Conservation (phyloP, 768 basidiomycete genomes). For the Tylopilus plumbeoviolaceoides region DNA sequence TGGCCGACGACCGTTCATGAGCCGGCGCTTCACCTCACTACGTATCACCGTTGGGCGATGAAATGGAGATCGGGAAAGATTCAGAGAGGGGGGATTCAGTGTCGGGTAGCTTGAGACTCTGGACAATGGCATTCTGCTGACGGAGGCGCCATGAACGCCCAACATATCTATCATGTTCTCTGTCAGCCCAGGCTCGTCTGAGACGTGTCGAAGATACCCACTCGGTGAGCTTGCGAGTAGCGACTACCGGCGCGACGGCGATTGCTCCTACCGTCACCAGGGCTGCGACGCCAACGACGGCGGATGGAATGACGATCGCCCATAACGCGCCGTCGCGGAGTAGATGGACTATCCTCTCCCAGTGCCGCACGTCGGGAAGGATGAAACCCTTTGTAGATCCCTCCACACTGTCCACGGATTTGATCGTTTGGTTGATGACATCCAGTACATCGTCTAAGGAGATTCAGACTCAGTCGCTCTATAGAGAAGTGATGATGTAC, state of each 20-base stretch:
- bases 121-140: background rate
- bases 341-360: constrained; percentile 1
- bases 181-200: background rate
- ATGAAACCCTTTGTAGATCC: constrained; percentile 4
- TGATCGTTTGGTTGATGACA: constrained; percentile 4
- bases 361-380: constrained; percentile 1
- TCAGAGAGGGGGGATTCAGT: background rate
- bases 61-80: background rate
- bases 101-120: background rate
- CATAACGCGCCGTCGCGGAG: background rate
- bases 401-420: constrained; percentile 6
- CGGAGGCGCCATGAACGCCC: background rate
- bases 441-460: background rate
- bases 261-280: background rate
- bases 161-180: background rate
- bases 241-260: background rate
- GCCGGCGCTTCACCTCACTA: background rate
- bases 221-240: background rate
- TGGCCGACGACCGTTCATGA: background rate
- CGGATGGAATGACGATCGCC: background rate
- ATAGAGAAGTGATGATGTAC: background rate
- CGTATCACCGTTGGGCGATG: background rate
- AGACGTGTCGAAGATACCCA: background rate
- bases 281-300: background rate
- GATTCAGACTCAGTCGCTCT: background rate